Evolutionary conservation across 805 yeast genomes (phyloP), one percentile per base, ranked within the genome.

Genomic region (Scheffersomyces ergatensis): DNA sequence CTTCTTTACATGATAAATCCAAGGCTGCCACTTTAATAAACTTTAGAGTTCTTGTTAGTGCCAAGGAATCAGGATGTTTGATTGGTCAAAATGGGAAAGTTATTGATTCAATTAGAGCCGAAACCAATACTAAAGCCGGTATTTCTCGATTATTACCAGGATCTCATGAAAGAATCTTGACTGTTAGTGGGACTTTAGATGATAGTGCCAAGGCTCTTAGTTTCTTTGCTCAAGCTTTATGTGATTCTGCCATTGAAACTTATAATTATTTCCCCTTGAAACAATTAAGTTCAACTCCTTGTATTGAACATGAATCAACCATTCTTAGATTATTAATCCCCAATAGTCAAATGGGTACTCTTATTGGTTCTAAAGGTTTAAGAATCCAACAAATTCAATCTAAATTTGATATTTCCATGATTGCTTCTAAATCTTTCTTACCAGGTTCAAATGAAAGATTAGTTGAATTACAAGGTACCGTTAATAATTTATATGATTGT

Each of bases 11-110:
- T 23, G 63, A 56, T 40, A 50, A 49, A 32, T 47, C 56, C 12
- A 52, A 57, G 36, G 53, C 60, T 5, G 48, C 62, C 3, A 64
- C 71, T 5, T 56, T 64, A 34, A 65, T 69, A 40, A 67, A 61
- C 50, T 62, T 55, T 51, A 49, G 89, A 44, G 76, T 88, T 1
- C 72, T 89, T 21, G 85, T 89, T 15, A 81, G 93, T 2, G 78
- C 89, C 40, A 85, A 83, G 56, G 97, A 89, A 61, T 90, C 95
- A 11, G 96, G 96, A 14, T 85, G 89, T 46, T 79, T 89, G 46
- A 89, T 89, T 51, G 97, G 97, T 39, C 85, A 85, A 49, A 84
- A 79, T 48, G 97, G 97, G 34, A 71, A 75, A 37, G 83, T 83
- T 40, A 89, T 89, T 45, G 85, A 89, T 40, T 73, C 77, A 26